Evolutionary conservation across 1,139 yeast genomes (phyloP).

Genomic region (Yamadazyma sp.): DNA sequence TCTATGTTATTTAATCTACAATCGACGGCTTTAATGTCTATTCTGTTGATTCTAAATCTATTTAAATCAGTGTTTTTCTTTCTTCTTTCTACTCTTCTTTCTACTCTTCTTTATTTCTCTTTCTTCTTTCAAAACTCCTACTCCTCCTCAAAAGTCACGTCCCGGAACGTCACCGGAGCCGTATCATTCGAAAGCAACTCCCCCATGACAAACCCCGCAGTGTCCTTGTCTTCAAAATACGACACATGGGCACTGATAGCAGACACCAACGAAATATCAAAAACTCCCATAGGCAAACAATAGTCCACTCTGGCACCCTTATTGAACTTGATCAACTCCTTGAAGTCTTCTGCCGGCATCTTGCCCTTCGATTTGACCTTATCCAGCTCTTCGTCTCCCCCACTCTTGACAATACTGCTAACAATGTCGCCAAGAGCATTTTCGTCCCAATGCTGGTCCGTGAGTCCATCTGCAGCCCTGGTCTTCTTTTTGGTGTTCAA

Average conservation of each 20-base stretch:
- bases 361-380: constrained; percentile 8
- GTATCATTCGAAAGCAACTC: constrained; percentile 39
- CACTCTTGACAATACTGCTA: constrained; percentile 28
- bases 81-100: no score
- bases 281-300: constrained; percentile 72
- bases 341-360: constrained; percentile 28
- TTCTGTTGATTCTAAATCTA: no score
- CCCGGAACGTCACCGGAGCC: constrained; percentile 22
- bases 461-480: constrained; percentile 14
- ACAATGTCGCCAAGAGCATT: constrained; percentile 49
- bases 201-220: constrained; percentile 73
- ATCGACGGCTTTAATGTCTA: not conserved
- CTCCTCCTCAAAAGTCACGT: constrained; percentile 22
- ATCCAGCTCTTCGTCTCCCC: constrained; percentile 18
- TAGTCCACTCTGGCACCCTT: constrained; percentile 80
- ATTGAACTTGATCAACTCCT: constrained; percentile 48
- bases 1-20: no score
- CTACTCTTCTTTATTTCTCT: constrained; percentile 1
- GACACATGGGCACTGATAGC: constrained; percentile 87
- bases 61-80: no score
- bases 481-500: constrained; percentile 22
- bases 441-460: constrained; percentile 28
- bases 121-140: not conserved
- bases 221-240: constrained; percentile 83
- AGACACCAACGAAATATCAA: constrained; percentile 75